Base-by-base conservation (phyloP, 805 yeast genomes). In the Wickerhamiella sergipiensis region DNA sequence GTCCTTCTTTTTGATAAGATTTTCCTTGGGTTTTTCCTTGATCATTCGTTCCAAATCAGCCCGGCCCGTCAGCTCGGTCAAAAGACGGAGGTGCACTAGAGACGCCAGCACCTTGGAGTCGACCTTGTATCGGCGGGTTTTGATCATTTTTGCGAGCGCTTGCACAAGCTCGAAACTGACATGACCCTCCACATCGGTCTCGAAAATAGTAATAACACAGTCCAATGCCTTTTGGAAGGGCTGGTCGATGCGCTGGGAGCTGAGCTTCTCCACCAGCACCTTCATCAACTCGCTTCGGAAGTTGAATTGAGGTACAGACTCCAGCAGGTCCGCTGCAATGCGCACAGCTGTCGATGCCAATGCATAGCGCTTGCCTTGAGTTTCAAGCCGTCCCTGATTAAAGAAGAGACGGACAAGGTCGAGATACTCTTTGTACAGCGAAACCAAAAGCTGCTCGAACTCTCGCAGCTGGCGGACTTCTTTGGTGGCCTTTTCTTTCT, bases 91-190 rank as follows among this genome's bases (percentile, higher is more conserved):
- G 1, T 90, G 80, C 46, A 88, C 69, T 46, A 90, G 73, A 1
- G 85, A 70, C 58, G 84, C 84, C 33, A 90, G 60, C 3, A 85
- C 88, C 19, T 85, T 77, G 62, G 89, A 95, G 64, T 89, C 95
- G 17, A 88, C 86, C 54, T 83, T 78, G 64, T 74, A 92, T 46
- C 80, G 78, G 60, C 94, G 79, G 33, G 81, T 79, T 60, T 78
- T 81, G 49, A 89, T 66, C 50, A 87, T 79, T 61, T 85, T 85
- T 46, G 81, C 69, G 54, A 90, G 62, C 22, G 81, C 66, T 62
- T 84, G 75, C 1, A 83, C 78, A 39, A 87, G 67, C 51, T 88
- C 97, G 51, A 79, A 71, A 1, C 95, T 79, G 13, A 86, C 77
- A 52, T 79, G 85, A 51, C 98, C 98, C 53, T 80, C 83, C 33